Evolutionary conservation across 2,329 filamentous ascomycete species (phyloP).

Genomic region (Fusarium oligoseptatum): DNA sequence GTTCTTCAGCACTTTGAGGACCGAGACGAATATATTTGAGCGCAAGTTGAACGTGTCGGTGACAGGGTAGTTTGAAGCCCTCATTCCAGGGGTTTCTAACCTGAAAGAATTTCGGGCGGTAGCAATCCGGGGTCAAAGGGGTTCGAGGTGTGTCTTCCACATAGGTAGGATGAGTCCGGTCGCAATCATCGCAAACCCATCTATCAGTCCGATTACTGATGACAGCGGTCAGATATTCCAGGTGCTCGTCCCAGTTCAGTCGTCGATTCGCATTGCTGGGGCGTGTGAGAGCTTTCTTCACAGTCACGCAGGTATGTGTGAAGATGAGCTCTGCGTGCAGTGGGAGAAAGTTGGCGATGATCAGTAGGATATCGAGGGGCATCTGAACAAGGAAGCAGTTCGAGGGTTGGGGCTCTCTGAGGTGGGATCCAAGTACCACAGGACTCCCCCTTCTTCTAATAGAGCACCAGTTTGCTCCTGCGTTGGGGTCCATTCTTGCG

Average conservation of each 20-base stretch:
- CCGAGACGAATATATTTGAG: neutral
- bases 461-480: neutral
- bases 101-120: neutral
- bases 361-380: neutral
- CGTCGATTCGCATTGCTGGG: neutral
- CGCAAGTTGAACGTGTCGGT: slow-evolving; percentile 3
- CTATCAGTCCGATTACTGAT: neutral
- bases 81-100: neutral
- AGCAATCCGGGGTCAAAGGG: neutral
- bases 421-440: neutral
- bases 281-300: neutral
- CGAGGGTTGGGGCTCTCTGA: neutral
- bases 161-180: neutral
- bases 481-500: neutral
- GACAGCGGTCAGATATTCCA: neutral
- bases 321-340: neutral
- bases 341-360: neutral
- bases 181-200: slow-evolving; percentile 7
- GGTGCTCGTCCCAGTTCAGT: neutral
- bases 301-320: neutral
- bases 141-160: neutral
- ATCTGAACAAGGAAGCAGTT: neutral
- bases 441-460: neutral
- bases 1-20: neutral
- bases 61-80: neutral